These are phyloP conservation scores for Whalleya microplaca DNA, from an alignment of 2,329 filamentous ascomycete genomes.

Conservation along the genomic window DNA sequence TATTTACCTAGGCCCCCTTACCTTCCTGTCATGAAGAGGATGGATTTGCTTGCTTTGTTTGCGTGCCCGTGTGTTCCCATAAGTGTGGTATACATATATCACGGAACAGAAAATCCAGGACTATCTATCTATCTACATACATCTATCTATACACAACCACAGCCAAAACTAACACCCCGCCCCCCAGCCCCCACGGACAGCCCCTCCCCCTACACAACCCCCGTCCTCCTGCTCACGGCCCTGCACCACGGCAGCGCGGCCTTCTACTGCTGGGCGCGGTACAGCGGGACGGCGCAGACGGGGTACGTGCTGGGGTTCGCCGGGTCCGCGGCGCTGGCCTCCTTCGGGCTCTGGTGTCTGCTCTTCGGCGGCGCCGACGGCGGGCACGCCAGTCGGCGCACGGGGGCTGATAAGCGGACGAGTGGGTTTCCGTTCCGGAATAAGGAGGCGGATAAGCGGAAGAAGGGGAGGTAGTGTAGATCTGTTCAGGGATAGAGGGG, in stretches of 20 bases:
- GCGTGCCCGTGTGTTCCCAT: no score
- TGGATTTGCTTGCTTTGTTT: no score
- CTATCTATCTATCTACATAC: not conserved
- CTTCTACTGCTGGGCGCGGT: constrained; percentile 71
- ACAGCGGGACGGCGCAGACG: constrained; percentile 57
- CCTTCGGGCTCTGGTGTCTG: constrained; percentile 66
- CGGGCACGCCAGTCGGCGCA: constrained; percentile 41
- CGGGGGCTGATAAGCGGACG: constrained; percentile 27
- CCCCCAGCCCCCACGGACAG: constrained; percentile 37
- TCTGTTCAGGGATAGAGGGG: no score
- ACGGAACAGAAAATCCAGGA: no score
- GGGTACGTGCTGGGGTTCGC: constrained; percentile 64
- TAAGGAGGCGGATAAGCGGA: constrained; percentile 42
- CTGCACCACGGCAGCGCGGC: constrained; percentile 66
- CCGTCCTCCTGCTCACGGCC: constrained; percentile 67
- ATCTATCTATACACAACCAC: not conserved
- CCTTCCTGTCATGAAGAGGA: no score
- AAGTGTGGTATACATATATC: no score
- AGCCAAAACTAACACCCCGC: not conserved
- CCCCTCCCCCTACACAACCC: constrained; percentile 65
- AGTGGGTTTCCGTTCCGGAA: not conserved
- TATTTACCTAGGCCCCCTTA: not conserved
- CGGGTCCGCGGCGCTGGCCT: constrained; percentile 60
- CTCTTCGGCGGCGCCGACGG: constrained; percentile 44
- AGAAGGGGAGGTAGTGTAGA: constrained; percentile 38